Evolutionary conservation across 2,329 filamentous ascomycete genomes (phyloP), one percentile per base, ranked within the genome.

Genomic region (Westerdykella sp.): DNA sequence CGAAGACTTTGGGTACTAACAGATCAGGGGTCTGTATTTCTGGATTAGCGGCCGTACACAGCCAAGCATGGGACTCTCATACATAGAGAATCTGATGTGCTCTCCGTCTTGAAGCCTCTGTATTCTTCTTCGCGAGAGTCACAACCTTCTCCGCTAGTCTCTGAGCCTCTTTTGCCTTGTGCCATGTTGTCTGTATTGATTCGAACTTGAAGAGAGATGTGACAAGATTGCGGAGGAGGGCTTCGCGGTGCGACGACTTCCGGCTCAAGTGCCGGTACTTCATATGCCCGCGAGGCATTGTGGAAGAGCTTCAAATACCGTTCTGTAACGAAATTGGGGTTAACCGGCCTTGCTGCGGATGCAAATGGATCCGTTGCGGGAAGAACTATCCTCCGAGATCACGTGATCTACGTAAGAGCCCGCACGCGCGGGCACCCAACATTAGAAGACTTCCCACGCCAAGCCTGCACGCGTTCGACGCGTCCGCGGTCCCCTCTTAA

Each of bases 141-240:
- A 98, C 90, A 54, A 97, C 75, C 74, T 95, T 94, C 66, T 98
- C 93, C 6, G 90, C 93, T 12, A 28, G 25, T 35, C 87, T 79
- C 72, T 98, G 93, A 15, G 93, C 87, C 73, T 98, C 93, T 72
- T 97, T 98, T 38, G 93, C 93, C 73, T 97, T 97, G 66, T 85
- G 83, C 78, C 86, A 96, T 71, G 93, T 95, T 40, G 93, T 98
- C 51, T 84, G 83, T 72, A 98, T 95, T 50, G 87, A 83, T 74
- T 98, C 93, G 69, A 95, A 82, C 69, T 87, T 79, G 72, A 98
- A 85, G 54, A 98, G 85, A 42, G 91, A 93, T 55, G 91, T 95
- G 66, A 97, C 90, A 48, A 98, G 77, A 71, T 97, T 96, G 62
- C 93, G 88, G 55, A 98, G 83, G 56, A 98, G 81, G 41, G 93